Evolutionary conservation across 192 early-diverging fungal genomes (phyloP).

Genomic region (Geosiphon pyriformis): DNA sequence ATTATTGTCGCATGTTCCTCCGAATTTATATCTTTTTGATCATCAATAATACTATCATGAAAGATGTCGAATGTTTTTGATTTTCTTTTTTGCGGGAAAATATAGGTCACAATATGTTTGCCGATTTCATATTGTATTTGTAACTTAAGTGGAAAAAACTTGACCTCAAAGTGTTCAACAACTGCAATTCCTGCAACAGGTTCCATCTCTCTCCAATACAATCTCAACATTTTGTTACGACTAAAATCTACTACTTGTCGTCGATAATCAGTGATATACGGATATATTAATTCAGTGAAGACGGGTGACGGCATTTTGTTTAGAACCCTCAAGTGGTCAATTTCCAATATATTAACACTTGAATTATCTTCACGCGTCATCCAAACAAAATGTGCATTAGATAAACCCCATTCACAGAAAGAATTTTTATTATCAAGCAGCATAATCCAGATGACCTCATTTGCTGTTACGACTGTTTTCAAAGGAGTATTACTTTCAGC

Average conservation of each 20-base stretch:
- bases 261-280: slow-evolving; percentile 49
- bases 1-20: slow-evolving; percentile 12
- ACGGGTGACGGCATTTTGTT: slow-evolving; percentile 55
- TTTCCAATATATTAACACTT: slow-evolving; percentile 61
- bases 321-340: slow-evolving; percentile 65
- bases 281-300: slow-evolving; percentile 55
- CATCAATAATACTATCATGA: no score
- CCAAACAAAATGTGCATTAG: slow-evolving; percentile 58
- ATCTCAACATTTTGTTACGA: slow-evolving; percentile 83
- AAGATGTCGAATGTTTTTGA: slow-evolving; percentile 2
- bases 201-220: slow-evolving; percentile 71
- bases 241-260: slow-evolving; percentile 63
- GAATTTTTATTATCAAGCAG: slow-evolving; percentile 55
- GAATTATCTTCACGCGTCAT: slow-evolving; percentile 85
- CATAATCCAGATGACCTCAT: slow-evolving; percentile 74
- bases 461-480: slow-evolving; percentile 48
- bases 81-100: slow-evolving; percentile 64
- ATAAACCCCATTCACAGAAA: slow-evolving; percentile 67
- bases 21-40: background rate
- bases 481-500: slow-evolving; percentile 53
- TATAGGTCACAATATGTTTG: slow-evolving; percentile 69
- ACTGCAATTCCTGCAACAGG: slow-evolving; percentile 90
- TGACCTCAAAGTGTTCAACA: slow-evolving; percentile 86
- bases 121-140: slow-evolving; percentile 86
- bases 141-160: slow-evolving; percentile 74